These are phyloP conservation scores for Chlorella sp. DNA, from an alignment of 139 green algal species.

Conservation along the genomic window DNA sequence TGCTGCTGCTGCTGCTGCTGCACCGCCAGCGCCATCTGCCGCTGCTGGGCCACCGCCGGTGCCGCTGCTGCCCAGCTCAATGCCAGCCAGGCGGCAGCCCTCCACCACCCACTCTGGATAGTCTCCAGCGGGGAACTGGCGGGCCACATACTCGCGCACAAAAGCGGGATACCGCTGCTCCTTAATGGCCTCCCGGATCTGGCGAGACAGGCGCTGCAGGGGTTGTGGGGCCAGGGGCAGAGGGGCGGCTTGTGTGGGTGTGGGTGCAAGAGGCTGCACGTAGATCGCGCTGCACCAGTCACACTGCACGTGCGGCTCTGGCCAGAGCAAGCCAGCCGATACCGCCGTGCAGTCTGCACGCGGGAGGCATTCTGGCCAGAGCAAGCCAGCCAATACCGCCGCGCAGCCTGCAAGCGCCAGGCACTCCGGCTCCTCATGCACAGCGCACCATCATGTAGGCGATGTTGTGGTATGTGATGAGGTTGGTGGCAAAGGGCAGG, in stretches of 20 bases:
- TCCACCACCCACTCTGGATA: slow-evolving; percentile 71
- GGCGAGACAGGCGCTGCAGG: slow-evolving; percentile 50
- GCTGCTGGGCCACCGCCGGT: background rate
- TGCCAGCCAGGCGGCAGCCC: slow-evolving; percentile 62
- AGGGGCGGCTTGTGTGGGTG: background rate
- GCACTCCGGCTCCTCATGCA: background rate
- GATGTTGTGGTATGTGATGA: slow-evolving; percentile 93
- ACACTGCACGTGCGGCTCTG: too few relatives aligned
- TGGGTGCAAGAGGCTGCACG: background rate
- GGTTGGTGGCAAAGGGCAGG: slow-evolving; percentile 68
- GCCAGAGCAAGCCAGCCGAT: background rate
- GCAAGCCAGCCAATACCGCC: background rate
- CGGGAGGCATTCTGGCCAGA: background rate
- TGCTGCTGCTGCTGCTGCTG: background rate
- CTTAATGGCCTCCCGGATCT: slow-evolving; percentile 70
- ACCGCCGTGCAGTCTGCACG: background rate
- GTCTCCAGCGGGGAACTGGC: slow-evolving; percentile 50
- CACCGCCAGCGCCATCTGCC: background rate
- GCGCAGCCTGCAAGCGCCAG: background rate
- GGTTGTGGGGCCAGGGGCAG: background rate
- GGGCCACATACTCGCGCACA: slow-evolving; percentile 69
- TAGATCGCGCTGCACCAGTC: background rate
- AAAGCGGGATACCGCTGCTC: slow-evolving; percentile 71
- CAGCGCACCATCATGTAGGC: slow-evolving; percentile 77
- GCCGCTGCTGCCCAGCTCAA: slow-evolving; percentile 38